Base-by-base conservation (phyloP, 2,329 filamentous ascomycete species). In the Chaetomium sp. region DNA sequence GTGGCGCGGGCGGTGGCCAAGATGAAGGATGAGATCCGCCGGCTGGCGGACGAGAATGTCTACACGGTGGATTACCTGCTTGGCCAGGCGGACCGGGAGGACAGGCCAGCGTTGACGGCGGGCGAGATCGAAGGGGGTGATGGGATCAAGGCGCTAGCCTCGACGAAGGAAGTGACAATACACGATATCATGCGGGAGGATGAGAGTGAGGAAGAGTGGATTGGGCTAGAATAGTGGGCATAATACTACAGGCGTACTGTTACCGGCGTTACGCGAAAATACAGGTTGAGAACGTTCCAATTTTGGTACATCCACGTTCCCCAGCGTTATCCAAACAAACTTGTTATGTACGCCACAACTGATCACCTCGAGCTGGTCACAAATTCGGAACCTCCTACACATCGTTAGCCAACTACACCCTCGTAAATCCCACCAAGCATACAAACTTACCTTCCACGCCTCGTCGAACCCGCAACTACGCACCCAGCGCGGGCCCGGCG, bases 21-120 rank as follows among this genome's bases (percentile, higher is more conserved):
- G 66, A 90, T 96, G 73, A 82, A 88, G 62, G 85, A 88, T 56
- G 91, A 96, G 67, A 81, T 97, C 59, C 84, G 89, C 69, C 82
- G 84, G 62, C 72, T 96, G 60, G 89, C 89, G 0, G 91, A 96
- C 64, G 88, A 91, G 69, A 97, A 96, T 66, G 79, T 87, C 51
- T 95, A 95, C 73, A 87, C 88, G 70, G 85, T 96, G 53, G 89
- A 95, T 66, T 96, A 95, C 67, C 74, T 96, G 36, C 71, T 84
- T 6, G 76, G 76, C 1, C 80, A 83, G 68, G 76, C 76, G 19
- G 19, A 27, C 12, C 60, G 52, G 32, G 63, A 62, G 38, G 63
- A 62, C 40, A 66, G 62, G 49, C 62, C 64, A 12, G 68, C 66
- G 47, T 38, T 33, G 32, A 38, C 2, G 49, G n/a, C 44, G 33